Percentiles rank a stretch among this genome's conserved stretches.
Evolutionary conservation across 495 filamentous ascomycete genomes (phyloP).

Genomic region (Penicillium nucicola): DNA sequence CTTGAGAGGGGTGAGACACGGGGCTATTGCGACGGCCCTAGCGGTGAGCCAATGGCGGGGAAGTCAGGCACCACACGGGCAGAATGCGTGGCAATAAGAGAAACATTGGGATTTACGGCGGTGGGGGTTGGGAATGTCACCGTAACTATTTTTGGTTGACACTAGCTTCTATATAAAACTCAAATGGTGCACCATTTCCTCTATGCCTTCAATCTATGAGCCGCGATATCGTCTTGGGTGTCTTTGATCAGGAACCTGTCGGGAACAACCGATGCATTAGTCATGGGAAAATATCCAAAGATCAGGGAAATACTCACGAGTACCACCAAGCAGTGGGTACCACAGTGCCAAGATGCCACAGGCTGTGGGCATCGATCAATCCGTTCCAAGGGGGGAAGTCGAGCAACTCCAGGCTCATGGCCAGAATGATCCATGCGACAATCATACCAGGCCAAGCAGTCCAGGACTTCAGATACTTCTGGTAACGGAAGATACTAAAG

Average conservation of each 20-base stretch:
- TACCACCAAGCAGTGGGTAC: constrained; percentile 90
- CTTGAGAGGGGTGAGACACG: constrained; percentile 30
- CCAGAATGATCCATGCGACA: constrained; percentile 86
- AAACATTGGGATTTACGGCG: not conserved
- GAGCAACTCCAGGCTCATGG: constrained; percentile 92
- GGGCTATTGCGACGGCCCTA: constrained; percentile 29
- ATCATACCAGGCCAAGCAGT: constrained; percentile 88
- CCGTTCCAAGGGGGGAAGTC: constrained; percentile 88
- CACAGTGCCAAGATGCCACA: constrained; percentile 96
- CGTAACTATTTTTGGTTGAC: too few relatives aligned
- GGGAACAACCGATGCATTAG: constrained; percentile 15
- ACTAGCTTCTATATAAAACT: not conserved
- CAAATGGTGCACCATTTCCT: not conserved
- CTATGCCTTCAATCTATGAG: constrained; percentile 48
- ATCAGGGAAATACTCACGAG: constrained; percentile 62
- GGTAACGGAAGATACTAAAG: constrained; percentile 76
- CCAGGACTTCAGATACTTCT: constrained; percentile 66
- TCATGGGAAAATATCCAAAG: constrained; percentile 6
- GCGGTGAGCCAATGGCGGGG: constrained; percentile 32
- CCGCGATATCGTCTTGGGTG: constrained; percentile 68
- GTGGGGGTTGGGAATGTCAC: constrained; percentile 1
- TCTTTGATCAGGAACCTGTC: constrained; percentile 75
- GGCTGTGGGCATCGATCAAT: constrained; percentile 85
- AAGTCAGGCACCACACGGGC: constrained; percentile 2
- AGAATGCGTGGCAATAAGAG: constrained; percentile 14